phyloP scores from a whole-genome alignment of 2,329 filamentous ascomycete genomes.

The Ophiostoma quercus region DNA sequence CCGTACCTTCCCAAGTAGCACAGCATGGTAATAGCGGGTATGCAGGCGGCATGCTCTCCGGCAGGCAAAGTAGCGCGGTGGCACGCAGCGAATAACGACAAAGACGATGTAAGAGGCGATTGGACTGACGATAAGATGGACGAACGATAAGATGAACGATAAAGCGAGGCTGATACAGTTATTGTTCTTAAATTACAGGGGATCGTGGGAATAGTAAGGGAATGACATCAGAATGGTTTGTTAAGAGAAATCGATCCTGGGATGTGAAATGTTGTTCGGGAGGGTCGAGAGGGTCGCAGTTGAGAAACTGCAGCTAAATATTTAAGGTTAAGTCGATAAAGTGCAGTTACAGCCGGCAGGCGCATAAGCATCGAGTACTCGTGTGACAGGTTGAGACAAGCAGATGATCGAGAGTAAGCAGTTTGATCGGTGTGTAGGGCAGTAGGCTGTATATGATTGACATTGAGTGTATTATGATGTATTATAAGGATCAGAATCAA shows the following conservation, averaged over 20 bases:
- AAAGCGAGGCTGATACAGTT: not conserved
- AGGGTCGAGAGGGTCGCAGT: not conserved
- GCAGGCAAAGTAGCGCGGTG: constrained; percentile 20
- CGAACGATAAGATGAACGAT: not conserved
- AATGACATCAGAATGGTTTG: not conserved
- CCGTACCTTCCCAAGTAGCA: not conserved
- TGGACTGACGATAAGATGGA: not conserved
- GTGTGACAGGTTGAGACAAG: not conserved
- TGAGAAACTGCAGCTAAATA: not conserved
- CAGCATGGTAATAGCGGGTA: not conserved
- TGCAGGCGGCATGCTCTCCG: not conserved
- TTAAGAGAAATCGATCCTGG: not conserved
- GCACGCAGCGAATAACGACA: not conserved
- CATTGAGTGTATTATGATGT: too few species aligned
- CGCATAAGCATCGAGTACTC: not conserved
- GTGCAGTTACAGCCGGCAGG: too few species aligned
- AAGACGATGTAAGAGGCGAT: not conserved
- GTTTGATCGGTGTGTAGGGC: not conserved
- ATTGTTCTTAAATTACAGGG: too few species aligned
- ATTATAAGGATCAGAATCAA: too few species aligned
- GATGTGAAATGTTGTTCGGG: not conserved
- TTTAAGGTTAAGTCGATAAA: too few species aligned
- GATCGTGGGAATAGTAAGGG: not conserved
- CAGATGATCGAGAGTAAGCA: not conserved
- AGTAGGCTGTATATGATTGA: too few species aligned